These are phyloP conservation scores for Westerdykella sp. DNA, from an alignment of 2,329 filamentous ascomycete species.

Conservation along the genomic window DNA sequence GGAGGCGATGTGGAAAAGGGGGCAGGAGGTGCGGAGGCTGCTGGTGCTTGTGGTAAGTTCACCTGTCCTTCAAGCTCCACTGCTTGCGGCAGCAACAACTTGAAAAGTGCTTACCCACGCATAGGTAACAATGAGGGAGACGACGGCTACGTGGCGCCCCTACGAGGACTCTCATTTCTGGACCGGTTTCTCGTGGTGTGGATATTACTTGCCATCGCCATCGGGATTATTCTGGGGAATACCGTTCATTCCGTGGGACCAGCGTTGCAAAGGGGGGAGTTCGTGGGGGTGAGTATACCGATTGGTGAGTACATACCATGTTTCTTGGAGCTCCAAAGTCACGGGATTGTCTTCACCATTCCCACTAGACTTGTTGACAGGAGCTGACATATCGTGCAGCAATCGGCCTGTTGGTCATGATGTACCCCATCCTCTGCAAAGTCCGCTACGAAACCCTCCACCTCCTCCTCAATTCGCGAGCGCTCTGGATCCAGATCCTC, in stretches of 20 bases:
- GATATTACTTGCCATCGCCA: constrained; percentile 72
- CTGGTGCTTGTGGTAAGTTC: constrained; percentile 1
- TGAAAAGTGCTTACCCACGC: neutral
- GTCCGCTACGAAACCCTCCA: constrained; percentile 72
- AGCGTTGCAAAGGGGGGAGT: constrained; percentile 62
- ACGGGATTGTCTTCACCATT: neutral
- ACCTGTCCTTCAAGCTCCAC: neutral
- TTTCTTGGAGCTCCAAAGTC: neutral
- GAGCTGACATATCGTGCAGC: constrained; percentile 43
- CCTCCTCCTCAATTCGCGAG: constrained; percentile 53
- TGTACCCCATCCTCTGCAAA: constrained; percentile 90
- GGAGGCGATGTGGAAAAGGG: constrained; percentile 7
- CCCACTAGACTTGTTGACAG: neutral
- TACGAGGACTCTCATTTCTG: constrained; percentile 40
- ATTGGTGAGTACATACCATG: constrained; percentile 47
- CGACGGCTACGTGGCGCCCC: constrained; percentile 13
- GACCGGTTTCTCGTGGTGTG: constrained; percentile 47
- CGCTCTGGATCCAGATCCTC: constrained; percentile 70
- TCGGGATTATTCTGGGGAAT: constrained; percentile 71
- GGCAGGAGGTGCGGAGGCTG: neutral
- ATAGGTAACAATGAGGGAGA: constrained; percentile 1
- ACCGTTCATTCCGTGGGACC: constrained; percentile 59
- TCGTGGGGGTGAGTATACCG: constrained; percentile 63
- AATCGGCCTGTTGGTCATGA: constrained; percentile 79
- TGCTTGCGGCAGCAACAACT: neutral